Percentiles rank a stretch among this genome's conserved stretches.
phyloP scores from a whole-genome alignment of 139 green algal genomes.

The Trebouxia sp. region DNA sequence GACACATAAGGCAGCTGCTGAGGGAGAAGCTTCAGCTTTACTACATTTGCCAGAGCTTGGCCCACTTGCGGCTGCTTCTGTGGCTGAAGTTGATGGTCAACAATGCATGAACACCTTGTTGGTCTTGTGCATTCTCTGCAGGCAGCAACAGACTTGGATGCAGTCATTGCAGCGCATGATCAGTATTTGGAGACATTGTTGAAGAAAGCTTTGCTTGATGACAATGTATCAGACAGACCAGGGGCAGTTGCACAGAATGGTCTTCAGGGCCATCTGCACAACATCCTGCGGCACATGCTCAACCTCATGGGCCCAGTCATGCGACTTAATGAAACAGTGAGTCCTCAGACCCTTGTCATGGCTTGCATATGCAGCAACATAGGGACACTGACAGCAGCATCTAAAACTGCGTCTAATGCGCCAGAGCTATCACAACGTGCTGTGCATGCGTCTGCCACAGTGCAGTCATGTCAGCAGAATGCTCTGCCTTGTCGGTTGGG shows the following conservation, averaged over 20 bases:
- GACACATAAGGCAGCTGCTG: too few species aligned
- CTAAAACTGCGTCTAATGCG: too few species aligned
- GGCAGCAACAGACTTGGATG: slow-evolving; percentile 75
- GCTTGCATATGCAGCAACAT: background rate
- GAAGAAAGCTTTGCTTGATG: slow-evolving; percentile 48
- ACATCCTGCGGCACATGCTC: background rate
- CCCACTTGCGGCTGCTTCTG: too few species aligned
- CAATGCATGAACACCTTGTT: too few species aligned
- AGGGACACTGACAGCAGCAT: too few species aligned
- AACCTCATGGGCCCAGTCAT: background rate
- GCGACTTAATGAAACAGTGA: slow-evolving; percentile 12
- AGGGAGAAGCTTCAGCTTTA: too few species aligned
- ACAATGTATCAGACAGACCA: slow-evolving; percentile 29
- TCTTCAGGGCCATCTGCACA: slow-evolving; percentile 1
- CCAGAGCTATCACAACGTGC: too few species aligned
- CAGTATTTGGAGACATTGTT: slow-evolving; percentile 39
- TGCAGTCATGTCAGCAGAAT: too few species aligned
- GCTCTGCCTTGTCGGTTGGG: too few species aligned
- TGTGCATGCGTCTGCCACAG: too few species aligned
- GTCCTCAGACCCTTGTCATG: background rate
- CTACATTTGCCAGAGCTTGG: too few species aligned
- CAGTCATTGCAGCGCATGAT: slow-evolving; percentile 78
- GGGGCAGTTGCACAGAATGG: background rate
- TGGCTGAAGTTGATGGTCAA: too few species aligned
- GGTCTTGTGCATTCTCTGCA: background rate